Base-by-base conservation (phyloP, 2,329 filamentous ascomycete species). In the Pyrenochaeta sp. region DNA sequence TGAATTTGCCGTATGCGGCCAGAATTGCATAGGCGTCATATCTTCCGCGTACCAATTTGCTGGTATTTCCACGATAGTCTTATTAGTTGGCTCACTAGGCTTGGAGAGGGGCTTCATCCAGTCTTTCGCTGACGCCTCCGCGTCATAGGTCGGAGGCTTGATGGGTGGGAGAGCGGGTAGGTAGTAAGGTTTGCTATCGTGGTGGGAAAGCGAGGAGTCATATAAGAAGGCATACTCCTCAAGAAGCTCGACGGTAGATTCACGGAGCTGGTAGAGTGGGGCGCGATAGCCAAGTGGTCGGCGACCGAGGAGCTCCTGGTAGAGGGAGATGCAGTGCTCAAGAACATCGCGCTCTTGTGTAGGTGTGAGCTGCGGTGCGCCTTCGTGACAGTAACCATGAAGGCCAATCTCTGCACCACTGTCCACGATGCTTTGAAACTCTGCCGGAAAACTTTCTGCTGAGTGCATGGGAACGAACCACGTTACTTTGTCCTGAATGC, bases 401-500 rank as follows among this genome's bases (percentile, higher is more conserved):
- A 83, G 69, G 0, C 79, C 85, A 45, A 87, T 82, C 63, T 87
- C 84, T 5, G 79, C 80, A 6, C 85, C 84, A 32, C 81, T 83
- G 4, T 82, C 78, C 2, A 85, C 72, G 24, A 88, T 84, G 45
- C 78, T 76, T 50, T 76, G 72, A 2, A 83, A 82, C 54, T 86
- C 79, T 2, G 75, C 69, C 0, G 85, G 85, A 59, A 88, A 88
- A 9, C 81, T 85, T 62, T 88, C 85, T 50, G 85, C 79, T 0
- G 81, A 84, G 72, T 88, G 85, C 46, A 85, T 85, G 0, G 86
- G 86, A 10, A 88, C 81, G 65, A 86, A 87, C 85, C 85, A 88
- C 3, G 85, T 87, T 28, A 84, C 78, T 57, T 83, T 83, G 28
- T 85, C 78, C 2, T 83, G 75, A 25, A 88, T 80, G 1, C 72